A percentile compares a stretch with the other conserved stretches of the same genome.
Evolutionary conservation across 2,329 filamentous ascomycete species (phyloP).

Genomic region (Cytospora schulzeri): DNA sequence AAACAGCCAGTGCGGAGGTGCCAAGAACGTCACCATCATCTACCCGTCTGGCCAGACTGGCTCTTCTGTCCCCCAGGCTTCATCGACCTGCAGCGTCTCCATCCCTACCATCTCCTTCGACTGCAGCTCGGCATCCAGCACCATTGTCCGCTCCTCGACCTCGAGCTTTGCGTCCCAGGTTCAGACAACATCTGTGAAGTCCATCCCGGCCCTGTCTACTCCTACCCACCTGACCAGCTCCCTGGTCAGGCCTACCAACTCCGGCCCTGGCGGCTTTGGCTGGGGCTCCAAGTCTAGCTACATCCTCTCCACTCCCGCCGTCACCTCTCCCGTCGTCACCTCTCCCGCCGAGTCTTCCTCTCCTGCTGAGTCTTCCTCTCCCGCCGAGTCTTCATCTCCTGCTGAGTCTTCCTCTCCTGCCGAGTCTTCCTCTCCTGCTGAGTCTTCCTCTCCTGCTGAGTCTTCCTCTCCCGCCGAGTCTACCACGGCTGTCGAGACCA

Average conservation of each 20-base stretch:
- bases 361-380: not conserved
- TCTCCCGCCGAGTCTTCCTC: not conserved
- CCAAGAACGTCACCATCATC: constrained; percentile 75
- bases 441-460: not conserved
- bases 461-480: constrained; percentile 7
- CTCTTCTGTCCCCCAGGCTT: constrained; percentile 46
- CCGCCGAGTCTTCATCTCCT: not conserved
- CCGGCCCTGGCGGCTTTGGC: constrained; percentile 11
- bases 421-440: not conserved
- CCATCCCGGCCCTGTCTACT: constrained; percentile 7
- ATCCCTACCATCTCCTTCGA: constrained; percentile 77
- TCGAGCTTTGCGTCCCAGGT: constrained; percentile 27
- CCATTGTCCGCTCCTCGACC: constrained; percentile 33
- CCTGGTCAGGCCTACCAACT: not conserved
- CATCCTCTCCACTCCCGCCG: not conserved
- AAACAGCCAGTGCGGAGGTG: constrained; percentile 92
- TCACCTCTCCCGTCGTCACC: not conserved
- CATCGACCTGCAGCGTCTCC: constrained; percentile 66
- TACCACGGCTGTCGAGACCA: constrained; percentile 25
- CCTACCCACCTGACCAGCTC: constrained; percentile 1
- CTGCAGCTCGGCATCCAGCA: constrained; percentile 52
- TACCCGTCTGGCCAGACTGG: constrained; percentile 59
- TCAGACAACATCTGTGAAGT: constrained; percentile 27
- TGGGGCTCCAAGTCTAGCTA: constrained; percentile 14
- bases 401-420: not conserved